phyloP scores from a whole-genome alignment of 495 filamentous ascomycete species.

The Tuber microsphaerosporum region DNA sequence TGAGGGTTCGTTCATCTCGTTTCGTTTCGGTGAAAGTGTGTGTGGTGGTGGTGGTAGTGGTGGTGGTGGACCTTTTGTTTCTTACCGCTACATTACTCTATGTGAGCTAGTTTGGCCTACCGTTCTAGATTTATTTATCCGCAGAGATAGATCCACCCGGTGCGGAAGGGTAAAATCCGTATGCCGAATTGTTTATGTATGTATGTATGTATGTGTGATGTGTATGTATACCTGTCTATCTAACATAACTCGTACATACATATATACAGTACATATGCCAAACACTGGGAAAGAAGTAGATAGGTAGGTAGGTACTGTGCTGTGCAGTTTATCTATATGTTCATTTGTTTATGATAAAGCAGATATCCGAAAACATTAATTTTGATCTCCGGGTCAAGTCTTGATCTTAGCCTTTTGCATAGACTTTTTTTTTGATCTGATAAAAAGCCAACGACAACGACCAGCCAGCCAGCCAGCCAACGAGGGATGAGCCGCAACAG shows the following conservation, averaged over 20 bases:
- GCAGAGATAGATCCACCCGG: not conserved
- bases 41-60: not conserved
- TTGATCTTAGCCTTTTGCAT: constrained; percentile 27
- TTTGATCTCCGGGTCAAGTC: constrained; percentile 34
- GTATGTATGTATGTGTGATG: not conserved
- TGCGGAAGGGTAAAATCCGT: not conserved
- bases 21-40: not conserved
- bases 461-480: not conserved
- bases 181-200: not conserved
- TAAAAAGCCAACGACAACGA: not conserved
- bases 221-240: no score
- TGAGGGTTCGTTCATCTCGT: not conserved
- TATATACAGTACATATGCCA: not conserved
- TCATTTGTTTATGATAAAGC: not conserved
- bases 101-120: not conserved
- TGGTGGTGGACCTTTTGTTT: not conserved
- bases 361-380: not conserved
- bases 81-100: not conserved
- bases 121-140: not conserved
- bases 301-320: not conserved
- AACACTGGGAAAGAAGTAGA: not conserved
- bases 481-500: not conserved
- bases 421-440: not conserved
- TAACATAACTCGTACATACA: not conserved
- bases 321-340: not conserved